phyloP scores from a whole-genome alignment of 2,329 filamentous ascomycete genomes.

The Trichoderma harzianum region DNA sequence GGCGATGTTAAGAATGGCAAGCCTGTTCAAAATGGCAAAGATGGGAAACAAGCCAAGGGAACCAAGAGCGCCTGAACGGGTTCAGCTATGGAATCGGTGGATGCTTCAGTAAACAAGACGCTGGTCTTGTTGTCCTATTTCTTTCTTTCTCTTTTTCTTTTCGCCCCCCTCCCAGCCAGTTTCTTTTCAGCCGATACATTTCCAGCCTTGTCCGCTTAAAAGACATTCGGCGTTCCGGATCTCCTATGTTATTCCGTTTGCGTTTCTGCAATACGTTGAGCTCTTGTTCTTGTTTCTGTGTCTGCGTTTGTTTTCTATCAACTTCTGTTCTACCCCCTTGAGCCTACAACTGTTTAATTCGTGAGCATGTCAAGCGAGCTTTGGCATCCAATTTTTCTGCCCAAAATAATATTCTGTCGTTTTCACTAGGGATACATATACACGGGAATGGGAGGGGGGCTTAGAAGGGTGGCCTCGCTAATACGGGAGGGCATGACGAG shows the following conservation, averaged over 20 bases:
- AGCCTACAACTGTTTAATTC: neutral
- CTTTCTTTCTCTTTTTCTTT: neutral
- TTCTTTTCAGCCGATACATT: neutral
- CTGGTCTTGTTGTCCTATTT: neutral
- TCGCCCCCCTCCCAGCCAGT: neutral
- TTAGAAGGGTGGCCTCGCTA: neutral
- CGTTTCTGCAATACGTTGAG: no score
- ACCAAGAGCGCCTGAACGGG: neutral
- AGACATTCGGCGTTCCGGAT: neutral
- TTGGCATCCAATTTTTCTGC: neutral
- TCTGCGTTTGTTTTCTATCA: neutral
- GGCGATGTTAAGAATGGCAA: neutral
- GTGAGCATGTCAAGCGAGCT: neutral
- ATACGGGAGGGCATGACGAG: neutral
- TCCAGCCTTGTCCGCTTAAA: neutral
- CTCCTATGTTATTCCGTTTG: neutral
- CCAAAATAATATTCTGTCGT: neutral
- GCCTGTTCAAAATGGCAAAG: neutral
- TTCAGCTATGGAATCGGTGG: neutral
- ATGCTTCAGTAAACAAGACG: neutral
- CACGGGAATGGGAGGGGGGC: neutral
- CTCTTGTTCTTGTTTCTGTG: neutral
- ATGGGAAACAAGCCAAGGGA: neutral
- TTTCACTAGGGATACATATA: neutral
- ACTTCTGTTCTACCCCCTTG: neutral